A percentile compares a stretch with the other conserved stretches of the same genome.
These are phyloP conservation scores for Erysimum cheiri DNA, from an alignment of 441 rosid species.

Conservation along the genomic window DNA sequence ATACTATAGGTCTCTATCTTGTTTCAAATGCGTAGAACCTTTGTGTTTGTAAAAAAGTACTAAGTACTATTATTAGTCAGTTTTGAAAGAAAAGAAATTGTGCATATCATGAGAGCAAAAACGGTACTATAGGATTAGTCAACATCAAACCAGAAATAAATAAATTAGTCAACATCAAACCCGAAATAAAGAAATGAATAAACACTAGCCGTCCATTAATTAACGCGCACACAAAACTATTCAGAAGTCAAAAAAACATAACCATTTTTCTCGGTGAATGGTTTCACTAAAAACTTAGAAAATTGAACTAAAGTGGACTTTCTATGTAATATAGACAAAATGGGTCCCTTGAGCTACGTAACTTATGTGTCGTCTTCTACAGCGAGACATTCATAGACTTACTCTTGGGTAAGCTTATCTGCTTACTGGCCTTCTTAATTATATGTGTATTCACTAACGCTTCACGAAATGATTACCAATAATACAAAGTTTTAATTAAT, in stretches of 20 bases:
- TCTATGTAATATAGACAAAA: conserved; percentile 30
- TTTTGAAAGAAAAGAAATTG: background rate
- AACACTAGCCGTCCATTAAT: conserved; percentile 36
- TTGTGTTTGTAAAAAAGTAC: no score
- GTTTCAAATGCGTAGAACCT: background rate
- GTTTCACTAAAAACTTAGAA: conserved; percentile 19
- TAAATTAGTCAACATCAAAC: no score
- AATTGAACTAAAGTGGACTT: conserved; percentile 37
- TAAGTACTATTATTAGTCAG: background rate
- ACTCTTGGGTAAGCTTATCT: conserved; percentile 19
- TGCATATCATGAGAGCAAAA: background rate
- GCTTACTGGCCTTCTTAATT: conserved; percentile 1
- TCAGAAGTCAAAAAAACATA: conserved; percentile 31
- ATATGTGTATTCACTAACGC: background rate
- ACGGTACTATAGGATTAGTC: conserved; percentile 3
- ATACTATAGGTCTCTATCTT: background rate
- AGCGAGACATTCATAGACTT: conserved; percentile 4
- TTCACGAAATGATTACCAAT: background rate
- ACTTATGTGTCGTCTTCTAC: conserved; percentile 25
- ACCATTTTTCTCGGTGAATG: conserved; percentile 32
- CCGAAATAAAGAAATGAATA: background rate
- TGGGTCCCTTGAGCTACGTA: conserved; percentile 27
- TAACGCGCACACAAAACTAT: conserved; percentile 24
- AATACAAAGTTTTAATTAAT: background rate
- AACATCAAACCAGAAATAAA: conserved; percentile 27